phyloP scores from a whole-genome alignment of 23 red algal species.

The Agarophyton chilense region DNA sequence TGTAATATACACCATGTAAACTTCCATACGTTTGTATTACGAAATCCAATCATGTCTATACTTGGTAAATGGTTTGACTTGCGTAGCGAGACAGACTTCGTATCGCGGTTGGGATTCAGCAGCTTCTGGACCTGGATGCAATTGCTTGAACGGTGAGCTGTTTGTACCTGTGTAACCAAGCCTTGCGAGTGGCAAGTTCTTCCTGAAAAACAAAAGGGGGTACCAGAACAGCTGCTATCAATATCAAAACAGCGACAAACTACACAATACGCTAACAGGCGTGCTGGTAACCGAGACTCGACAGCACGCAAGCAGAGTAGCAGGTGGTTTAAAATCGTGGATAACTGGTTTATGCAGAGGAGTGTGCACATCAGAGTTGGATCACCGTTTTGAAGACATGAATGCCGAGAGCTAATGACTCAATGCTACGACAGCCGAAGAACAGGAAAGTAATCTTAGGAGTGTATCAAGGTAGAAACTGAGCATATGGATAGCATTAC shows the following conservation, averaged over 20 bases:
- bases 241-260: not conserved
- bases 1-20: conserved; percentile 17
- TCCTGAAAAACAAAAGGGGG: not conserved
- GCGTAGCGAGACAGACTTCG: not conserved
- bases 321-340: not conserved
- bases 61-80: conserved; percentile 10
- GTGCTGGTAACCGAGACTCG: not conserved
- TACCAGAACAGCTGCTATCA: not conserved
- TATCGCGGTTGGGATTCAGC: not conserved
- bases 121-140: not conserved
- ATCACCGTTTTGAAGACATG: too few relatives aligned
- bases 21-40: conserved; percentile 14
- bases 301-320: not conserved
- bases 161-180: not conserved
- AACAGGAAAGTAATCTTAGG: too few relatives aligned
- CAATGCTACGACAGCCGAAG: too few relatives aligned
- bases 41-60: conserved; percentile 2
- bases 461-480: too few relatives aligned
- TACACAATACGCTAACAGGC: not conserved
- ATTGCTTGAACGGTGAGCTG: not conserved
- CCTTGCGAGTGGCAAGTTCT: not conserved
- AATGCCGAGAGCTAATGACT: too few relatives aligned
- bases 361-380: too few relatives aligned
- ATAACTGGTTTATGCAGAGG: not conserved
- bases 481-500: too few relatives aligned